Conservation (phyloP, 2,329 filamentous ascomycete species). For the Talaromyces sp. region DNA sequence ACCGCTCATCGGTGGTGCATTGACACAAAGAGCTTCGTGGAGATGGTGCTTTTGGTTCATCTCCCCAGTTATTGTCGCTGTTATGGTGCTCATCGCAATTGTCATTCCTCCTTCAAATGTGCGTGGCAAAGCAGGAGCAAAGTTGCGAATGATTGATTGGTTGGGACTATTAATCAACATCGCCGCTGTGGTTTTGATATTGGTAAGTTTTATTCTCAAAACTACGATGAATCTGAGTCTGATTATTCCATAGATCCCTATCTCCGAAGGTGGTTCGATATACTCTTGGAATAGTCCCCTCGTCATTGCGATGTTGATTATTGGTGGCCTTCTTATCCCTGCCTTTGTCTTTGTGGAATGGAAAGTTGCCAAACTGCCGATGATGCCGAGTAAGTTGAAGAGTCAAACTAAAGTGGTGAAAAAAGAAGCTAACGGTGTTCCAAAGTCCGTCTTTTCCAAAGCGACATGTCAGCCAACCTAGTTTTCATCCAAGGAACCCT, state of each 20-base stretch:
- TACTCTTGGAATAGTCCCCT: conserved; percentile 3
- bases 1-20: conserved; percentile 25
- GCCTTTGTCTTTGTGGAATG: conserved; percentile 8
- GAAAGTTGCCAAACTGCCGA: conserved; percentile 5
- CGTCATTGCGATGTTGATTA: conserved; percentile 5
- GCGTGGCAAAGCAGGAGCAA: neutral
- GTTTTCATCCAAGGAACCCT: conserved; percentile 18
- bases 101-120: conserved; percentile 6
- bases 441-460: conserved; percentile 17
- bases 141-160: conserved; percentile 8
- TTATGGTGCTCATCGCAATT: conserved; percentile 1
- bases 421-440: neutral
- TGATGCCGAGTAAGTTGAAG: conserved; percentile 5
- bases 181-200: conserved; percentile 5
- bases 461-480: conserved; percentile 21
- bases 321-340: neutral
- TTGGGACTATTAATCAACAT: conserved; percentile 4
- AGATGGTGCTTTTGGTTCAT: conserved; percentile 18
- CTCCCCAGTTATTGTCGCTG: neutral
- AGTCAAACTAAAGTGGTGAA: neutral
- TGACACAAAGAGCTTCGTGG: conserved; percentile 25
- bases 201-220: neutral
- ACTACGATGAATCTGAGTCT: neutral
- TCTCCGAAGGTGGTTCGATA: conserved; percentile 7
- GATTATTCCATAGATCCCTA: neutral